Conservation (phyloP, 1,284 basidiomycete genomes). For the Athelia sp. region DNA sequence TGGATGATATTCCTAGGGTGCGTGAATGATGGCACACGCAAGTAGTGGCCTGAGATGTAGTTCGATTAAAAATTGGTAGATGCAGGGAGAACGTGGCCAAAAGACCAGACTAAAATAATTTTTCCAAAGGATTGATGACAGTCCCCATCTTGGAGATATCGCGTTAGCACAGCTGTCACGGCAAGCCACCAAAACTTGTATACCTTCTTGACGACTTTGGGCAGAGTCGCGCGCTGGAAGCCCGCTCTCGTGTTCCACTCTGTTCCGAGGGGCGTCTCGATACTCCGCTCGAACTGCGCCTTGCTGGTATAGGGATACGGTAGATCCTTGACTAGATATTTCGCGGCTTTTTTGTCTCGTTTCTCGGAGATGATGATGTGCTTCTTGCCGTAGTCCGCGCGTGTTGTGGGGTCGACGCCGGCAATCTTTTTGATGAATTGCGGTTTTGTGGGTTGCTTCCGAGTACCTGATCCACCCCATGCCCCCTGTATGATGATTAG, state of each 20-base stretch:
- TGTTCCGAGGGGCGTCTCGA: constrained; percentile 77
- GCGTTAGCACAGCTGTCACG: constrained; percentile 5
- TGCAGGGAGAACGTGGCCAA: too few relatives aligned
- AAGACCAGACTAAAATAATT: constrained; percentile 37
- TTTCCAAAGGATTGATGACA: constrained; percentile 71
- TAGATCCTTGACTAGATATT: constrained; percentile 85
- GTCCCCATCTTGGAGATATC: constrained; percentile 54
- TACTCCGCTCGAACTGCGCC: constrained; percentile 83
- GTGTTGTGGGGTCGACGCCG: constrained; percentile 72
- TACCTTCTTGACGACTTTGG: constrained; percentile 84
- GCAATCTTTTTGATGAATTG: constrained; percentile 74
- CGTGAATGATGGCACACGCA: too few relatives aligned
- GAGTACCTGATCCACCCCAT: constrained; percentile 84
- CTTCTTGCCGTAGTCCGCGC: constrained; percentile 80
- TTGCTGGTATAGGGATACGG: constrained; percentile 92
- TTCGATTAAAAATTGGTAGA: too few relatives aligned
- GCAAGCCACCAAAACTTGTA: constrained; percentile 15
- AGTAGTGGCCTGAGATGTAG: too few relatives aligned
- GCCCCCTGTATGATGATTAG: constrained; percentile 56
- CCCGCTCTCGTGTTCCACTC: constrained; percentile 95
- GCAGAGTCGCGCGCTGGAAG: constrained; percentile 82
- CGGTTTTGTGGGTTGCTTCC: constrained; percentile 52
- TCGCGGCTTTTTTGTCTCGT: constrained; percentile 88
- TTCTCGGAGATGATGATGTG: constrained; percentile 95
- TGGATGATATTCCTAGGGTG: too few relatives aligned